Conservation (phyloP, 1,284 basidiomycete species). For the Leccinum fuscescens region DNA sequence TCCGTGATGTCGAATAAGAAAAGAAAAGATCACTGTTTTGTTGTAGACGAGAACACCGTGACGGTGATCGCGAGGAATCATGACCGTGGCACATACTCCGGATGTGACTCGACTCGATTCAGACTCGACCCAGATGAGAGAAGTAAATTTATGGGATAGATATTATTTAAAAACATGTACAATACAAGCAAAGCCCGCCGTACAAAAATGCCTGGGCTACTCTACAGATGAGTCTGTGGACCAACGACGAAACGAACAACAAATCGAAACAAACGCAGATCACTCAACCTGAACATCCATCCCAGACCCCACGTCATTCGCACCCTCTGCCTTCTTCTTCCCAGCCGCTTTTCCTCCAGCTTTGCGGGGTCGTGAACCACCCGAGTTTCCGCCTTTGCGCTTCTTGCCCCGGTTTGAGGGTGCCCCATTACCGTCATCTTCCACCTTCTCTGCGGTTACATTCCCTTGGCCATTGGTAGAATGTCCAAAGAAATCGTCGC, state of each 20-base stretch:
- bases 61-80: neutral
- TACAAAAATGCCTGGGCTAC: conserved; percentile 32
- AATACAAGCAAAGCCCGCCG: conserved; percentile 30
- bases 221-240: conserved; percentile 29
- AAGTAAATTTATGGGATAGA: conserved; percentile 14
- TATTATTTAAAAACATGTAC: conserved; percentile 36
- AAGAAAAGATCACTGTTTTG: neutral
- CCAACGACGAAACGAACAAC: conserved; percentile 12
- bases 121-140: neutral
- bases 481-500: conserved; percentile 79
- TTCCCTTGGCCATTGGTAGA: conserved; percentile 22
- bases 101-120: conserved; percentile 6
- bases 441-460: conserved; percentile 35
- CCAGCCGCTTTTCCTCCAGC: conserved; percentile 31
- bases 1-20: neutral
- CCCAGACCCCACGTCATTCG: conserved; percentile 25
- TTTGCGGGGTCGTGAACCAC: conserved; percentile 28
- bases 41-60: neutral
- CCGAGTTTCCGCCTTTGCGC: conserved; percentile 30
- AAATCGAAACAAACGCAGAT: conserved; percentile 10
- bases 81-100: conserved; percentile 1
- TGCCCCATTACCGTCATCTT: conserved; percentile 28
- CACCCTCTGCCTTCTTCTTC: conserved; percentile 32
- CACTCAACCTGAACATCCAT: conserved; percentile 31
- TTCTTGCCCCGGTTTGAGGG: conserved; percentile 36